Base-by-base conservation (phyloP, 257 asterid genomes). In the Voacanga thouarsii region DNA sequence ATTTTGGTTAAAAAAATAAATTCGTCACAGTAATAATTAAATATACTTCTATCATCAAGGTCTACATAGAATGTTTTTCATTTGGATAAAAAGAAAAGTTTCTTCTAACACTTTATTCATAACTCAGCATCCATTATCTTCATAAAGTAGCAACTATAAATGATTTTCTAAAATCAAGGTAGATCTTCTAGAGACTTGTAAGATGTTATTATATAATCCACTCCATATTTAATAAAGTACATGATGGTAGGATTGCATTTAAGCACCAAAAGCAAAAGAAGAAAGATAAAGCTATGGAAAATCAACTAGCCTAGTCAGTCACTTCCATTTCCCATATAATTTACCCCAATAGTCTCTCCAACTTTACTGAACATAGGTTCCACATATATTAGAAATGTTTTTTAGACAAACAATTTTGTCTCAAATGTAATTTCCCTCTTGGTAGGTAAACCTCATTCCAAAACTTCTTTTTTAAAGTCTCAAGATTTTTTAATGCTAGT, bases 381-480 rank as follows among this genome's bases (percentile, higher is more conserved):
- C 5, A 87, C 96, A 30, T 90, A 92, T 30, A 94, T 94, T 78
- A 94, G 78, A 79, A 94, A 94, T 19, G 97, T 92, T 71, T 94
- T 94, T 19, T 89, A 84, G 23, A 97, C 98, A 74, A 94, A 94
- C 18, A 94, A 88, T 68, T 87, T 95, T 0, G 97, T 94, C 75
- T 92, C 97, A 63, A 94, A 94, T 21, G 96, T 92, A 85, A 94
- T 92, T 84, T 94, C 97, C 86, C 98, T 87, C 87, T 94, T 94
- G 74, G 95, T 91, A 0, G 97, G 92, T 76, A 83, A 72, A 72
- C 98, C 96, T 30, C 90, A 84, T 79, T 94, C 98, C 37, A 92
- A 75, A 78, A 94, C 97, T 33, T 84, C 92, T n/a, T n/a, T 71
- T 83, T 94, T 92, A 88, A 94, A 94, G 80, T 94, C 97, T 66